Evolutionary conservation across 2,329 filamentous ascomycete genomes (phyloP).

Genomic region (Calonectria hongkongensis): DNA sequence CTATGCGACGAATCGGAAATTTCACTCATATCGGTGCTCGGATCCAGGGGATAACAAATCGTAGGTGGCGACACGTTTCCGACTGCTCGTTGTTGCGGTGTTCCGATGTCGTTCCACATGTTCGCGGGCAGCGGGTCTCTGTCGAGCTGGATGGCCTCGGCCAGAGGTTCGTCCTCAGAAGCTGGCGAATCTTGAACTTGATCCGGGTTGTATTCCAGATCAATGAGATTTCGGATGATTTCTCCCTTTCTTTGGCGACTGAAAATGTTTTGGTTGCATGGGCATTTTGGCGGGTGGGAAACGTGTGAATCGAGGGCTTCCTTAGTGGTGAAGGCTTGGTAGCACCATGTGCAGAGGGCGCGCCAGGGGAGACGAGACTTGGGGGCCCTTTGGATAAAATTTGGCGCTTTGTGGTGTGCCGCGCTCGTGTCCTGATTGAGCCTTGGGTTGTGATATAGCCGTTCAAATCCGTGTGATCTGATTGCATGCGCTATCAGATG

Average conservation of each 20-base stretch:
- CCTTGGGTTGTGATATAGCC: neutral
- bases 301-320: neutral
- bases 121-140: neutral
- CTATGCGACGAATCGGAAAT: no score
- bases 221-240: neutral
- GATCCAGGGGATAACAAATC: neutral
- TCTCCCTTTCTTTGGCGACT: neutral
- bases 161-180: no score
- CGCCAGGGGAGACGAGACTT: neutral
- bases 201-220: no score
- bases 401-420: neutral
- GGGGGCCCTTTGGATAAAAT: neutral
- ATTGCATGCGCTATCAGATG: neutral
- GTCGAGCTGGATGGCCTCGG: no score
- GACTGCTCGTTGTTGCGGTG: neutral
- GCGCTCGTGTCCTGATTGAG: neutral
- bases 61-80: neutral
- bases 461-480: neutral
- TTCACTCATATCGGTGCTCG: neutral
- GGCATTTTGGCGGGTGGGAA: neutral
- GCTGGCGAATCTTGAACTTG: no score
- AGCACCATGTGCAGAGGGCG: constrained; percentile 9
- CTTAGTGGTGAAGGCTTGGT: constrained; percentile 1
- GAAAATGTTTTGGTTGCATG: neutral
- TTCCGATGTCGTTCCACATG: neutral